These are phyloP conservation scores for Monascus purpureus DNA, from an alignment of 495 filamentous ascomycete genomes.

Conservation along the genomic window DNA sequence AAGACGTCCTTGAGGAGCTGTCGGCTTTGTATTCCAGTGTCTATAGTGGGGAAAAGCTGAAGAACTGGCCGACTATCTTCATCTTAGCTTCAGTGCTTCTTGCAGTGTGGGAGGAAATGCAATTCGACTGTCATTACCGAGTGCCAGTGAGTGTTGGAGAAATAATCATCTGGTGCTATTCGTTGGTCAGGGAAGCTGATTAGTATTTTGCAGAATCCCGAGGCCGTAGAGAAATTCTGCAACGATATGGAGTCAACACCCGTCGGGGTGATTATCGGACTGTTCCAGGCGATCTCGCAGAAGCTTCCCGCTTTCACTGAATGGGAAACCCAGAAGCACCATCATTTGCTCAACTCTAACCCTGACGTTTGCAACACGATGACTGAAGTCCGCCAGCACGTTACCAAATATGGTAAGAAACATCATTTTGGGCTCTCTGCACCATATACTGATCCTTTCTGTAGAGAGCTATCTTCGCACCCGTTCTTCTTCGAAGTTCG, in stretches of 20 bases:
- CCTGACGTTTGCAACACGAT: slow-evolving; percentile 80
- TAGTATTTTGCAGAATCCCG: slow-evolving; percentile 41
- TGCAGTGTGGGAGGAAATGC: slow-evolving; percentile 93
- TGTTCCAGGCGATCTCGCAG: slow-evolving; percentile 92
- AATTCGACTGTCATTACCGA: slow-evolving; percentile 90
- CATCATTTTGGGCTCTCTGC: neutral
- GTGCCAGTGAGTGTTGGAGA: slow-evolving; percentile 46
- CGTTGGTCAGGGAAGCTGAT: too few relatives aligned
- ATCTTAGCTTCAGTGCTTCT: slow-evolving; percentile 81
- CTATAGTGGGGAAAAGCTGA: slow-evolving; percentile 83
- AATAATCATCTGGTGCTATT: too few relatives aligned
- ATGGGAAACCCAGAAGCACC: slow-evolving; percentile 82
- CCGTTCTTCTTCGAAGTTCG: slow-evolving; percentile 55
- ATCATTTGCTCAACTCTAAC: slow-evolving; percentile 76
- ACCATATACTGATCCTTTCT: slow-evolving; percentile 12
- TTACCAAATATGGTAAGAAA: slow-evolving; percentile 71
- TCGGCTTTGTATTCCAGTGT: slow-evolving; percentile 82
- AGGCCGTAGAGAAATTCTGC: slow-evolving; percentile 82
- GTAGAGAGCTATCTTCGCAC: slow-evolving; percentile 45
- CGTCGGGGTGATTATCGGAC: slow-evolving; percentile 83
- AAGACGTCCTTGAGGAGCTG: slow-evolving; percentile 85
- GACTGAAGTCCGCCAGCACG: slow-evolving; percentile 82
- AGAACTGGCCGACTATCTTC: slow-evolving; percentile 97
- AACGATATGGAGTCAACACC: slow-evolving; percentile 86
- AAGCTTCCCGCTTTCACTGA: slow-evolving; percentile 80